A percentile compares a stretch with the other conserved stretches of the same genome.
These are phyloP conservation scores for Whalleya microplaca DNA, from an alignment of 2,329 filamentous ascomycete genomes.

Conservation along the genomic window DNA sequence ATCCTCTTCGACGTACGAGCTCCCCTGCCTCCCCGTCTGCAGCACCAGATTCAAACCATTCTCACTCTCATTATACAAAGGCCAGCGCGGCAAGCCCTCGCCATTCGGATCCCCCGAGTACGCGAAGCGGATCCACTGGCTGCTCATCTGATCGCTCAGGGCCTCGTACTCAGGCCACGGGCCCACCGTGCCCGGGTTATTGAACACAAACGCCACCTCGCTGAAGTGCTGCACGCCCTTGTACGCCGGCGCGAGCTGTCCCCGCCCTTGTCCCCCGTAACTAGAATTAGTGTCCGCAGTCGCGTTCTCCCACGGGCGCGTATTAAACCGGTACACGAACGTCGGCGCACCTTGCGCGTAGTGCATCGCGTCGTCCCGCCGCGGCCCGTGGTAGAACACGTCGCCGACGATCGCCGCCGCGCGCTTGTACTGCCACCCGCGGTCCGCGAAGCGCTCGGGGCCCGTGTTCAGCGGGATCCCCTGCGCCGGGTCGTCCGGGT, in stretches of 20 bases:
- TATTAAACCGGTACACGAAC: conserved; percentile 67
- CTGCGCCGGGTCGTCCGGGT: conserved; percentile 53
- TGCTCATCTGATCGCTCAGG: conserved; percentile 34
- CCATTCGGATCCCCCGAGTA: conserved; percentile 33
- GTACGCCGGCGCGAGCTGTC: conserved; percentile 35
- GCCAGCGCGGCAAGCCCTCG: conserved; percentile 33
- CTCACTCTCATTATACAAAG: conserved; percentile 30
- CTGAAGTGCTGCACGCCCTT: conserved; percentile 43
- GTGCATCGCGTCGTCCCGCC: conserved; percentile 54
- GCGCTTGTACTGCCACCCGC: conserved; percentile 56
- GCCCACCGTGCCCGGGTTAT: conserved; percentile 31
- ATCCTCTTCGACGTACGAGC: conserved; percentile 38
- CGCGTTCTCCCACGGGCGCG: conserved; percentile 43
- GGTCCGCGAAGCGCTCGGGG: conserved; percentile 36
- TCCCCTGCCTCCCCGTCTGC: conserved; percentile 36
- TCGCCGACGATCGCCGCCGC: conserved; percentile 60
- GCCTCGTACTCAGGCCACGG: conserved; percentile 31
- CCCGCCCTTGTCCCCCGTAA: conserved; percentile 4
- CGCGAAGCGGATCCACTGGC: conserved; percentile 37
- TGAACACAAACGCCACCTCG: conserved; percentile 45
- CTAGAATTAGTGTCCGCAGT: conserved; percentile 24
- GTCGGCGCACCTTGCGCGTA: conserved; percentile 55
- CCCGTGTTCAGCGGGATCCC: conserved; percentile 51
- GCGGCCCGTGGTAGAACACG: conserved; percentile 56
- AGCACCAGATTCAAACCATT: conserved; percentile 38